Conservation (phyloP, 176 grass and related monocot genomes). For the Eremochloa ophiuroides region DNA sequence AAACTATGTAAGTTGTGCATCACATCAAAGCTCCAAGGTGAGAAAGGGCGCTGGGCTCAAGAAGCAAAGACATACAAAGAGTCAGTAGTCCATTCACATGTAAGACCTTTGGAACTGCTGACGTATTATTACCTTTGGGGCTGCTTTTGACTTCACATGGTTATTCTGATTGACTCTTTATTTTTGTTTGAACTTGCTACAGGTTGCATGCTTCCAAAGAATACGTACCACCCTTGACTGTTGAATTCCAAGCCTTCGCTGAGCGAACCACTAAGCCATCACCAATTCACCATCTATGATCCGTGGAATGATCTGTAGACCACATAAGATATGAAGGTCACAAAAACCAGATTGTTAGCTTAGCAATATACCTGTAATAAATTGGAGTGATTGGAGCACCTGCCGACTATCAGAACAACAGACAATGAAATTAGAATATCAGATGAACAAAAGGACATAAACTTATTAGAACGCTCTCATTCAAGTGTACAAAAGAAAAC, state of each 20-base stretch:
- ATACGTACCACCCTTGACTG: background rate
- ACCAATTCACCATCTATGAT: background rate
- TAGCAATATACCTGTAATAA: background rate
- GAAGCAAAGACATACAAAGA: background rate
- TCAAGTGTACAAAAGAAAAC: no score
- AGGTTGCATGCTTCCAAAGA: background rate
- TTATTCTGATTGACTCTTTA: no score
- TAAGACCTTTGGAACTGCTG: background rate
- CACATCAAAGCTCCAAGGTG: background rate
- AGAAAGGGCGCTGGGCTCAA: background rate
- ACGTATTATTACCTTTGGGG: no score
- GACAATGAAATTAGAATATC: no score
- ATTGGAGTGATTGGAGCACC: no score
- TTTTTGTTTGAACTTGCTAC: no score
- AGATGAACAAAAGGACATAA: no score
- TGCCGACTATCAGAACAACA: no score
- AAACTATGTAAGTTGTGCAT: background rate
- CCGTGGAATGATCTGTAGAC: background rate
- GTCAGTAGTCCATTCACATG: background rate
- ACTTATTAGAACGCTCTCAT: no score
- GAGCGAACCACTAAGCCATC: background rate
- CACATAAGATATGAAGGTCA: no score
- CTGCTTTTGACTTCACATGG: no score
- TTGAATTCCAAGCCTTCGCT: background rate
- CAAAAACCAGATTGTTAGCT: background rate